These are phyloP conservation scores for Agrostemma githago DNA, from an alignment of 148 eudicot genomes.

Conservation along the genomic window DNA sequence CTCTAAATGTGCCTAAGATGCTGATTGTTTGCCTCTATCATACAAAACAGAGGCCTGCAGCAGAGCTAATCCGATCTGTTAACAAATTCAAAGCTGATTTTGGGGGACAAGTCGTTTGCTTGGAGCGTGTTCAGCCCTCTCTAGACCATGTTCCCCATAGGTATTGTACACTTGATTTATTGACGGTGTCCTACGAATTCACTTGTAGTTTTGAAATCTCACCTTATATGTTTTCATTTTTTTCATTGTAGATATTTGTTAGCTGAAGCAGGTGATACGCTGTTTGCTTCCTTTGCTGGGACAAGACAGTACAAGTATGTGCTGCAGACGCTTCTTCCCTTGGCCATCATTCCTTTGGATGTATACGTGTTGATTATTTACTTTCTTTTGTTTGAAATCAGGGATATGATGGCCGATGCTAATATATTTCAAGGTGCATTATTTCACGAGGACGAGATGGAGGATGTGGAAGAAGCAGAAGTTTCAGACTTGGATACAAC, in stretches of 20 bases:
- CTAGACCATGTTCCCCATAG: slow-evolving; percentile 98
- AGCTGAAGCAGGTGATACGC: slow-evolving; percentile 96
- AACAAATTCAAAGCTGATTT: slow-evolving; percentile 90
- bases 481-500: slow-evolving; percentile 36
- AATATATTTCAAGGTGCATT: slow-evolving; percentile 97
- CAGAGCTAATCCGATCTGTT: slow-evolving; percentile 76
- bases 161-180: slow-evolving; percentile 27
- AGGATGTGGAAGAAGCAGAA: slow-evolving; percentile 45
- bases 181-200: background rate
- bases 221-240: slow-evolving; percentile 1
- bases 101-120: slow-evolving; percentile 77
- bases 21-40: slow-evolving; percentile 9
- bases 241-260: slow-evolving; percentile 63
- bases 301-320: slow-evolving; percentile 94
- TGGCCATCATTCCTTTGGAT: background rate
- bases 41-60: slow-evolving; percentile 64
- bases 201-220: background rate
- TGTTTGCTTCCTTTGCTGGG: slow-evolving; percentile 93
- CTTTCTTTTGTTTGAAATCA: slow-evolving; percentile 25
- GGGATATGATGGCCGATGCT: slow-evolving; percentile 96
- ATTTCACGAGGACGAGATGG: slow-evolving; percentile 68
- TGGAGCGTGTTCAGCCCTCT: slow-evolving; percentile 97
- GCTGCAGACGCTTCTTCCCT: slow-evolving; percentile 11
- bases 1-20: background rate
- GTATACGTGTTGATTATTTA: slow-evolving; percentile 15